Evolutionary conservation across 352 stramenopile genomes (phyloP), one percentile per base, ranked within the genome.

Genomic region (Phytophthora sansomeana): DNA sequence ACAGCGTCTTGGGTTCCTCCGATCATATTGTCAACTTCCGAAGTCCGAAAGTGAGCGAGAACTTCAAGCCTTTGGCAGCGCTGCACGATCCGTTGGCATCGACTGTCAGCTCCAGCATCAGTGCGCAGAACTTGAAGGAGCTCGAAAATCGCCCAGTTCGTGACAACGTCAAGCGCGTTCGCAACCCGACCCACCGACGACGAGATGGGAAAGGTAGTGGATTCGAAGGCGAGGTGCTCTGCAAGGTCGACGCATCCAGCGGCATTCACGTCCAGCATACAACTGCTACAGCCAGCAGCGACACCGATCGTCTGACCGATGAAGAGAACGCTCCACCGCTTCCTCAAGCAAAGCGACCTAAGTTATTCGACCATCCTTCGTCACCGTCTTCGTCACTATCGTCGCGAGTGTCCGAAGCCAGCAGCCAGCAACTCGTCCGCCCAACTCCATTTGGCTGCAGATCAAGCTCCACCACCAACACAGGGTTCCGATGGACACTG

Each of bases 41-140:
- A 30, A 93, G 85, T 44, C 83, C 85, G 3, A 94, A 94, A 60
- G 82, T 94, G 26, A 92, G 83, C 62, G 85, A 94, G 41, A 90
- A 90, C 33, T 92, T 92, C 44, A 77, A 72, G 17, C 79, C 85
- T 13, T 60, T 92, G 6, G 59, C 68, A 11, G 48, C 69, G 38
- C 52, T 77, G 9, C 59, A 64, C 41, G 48, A 66, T 13, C 42
- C 35, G 36, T 42, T 24, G 2, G 33, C 39, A 48, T 49, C 51
- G 4, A 24, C 61, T 24, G 39, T 28, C 30, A 61, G 28, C 13
- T 51, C 66, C 44, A 61, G 21, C 53, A 50, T 57, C 26, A 55
- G 36, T 19, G 47, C 53, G 0, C 61, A 73, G 1, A 51, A 77
- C 32, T 42, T 92, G 24, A 89, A 85, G 50, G 64, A 69, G 16